Evolutionary conservation across 2,329 filamentous ascomycete species (phyloP).

Genomic region (Aspergillaceae sp.): DNA sequence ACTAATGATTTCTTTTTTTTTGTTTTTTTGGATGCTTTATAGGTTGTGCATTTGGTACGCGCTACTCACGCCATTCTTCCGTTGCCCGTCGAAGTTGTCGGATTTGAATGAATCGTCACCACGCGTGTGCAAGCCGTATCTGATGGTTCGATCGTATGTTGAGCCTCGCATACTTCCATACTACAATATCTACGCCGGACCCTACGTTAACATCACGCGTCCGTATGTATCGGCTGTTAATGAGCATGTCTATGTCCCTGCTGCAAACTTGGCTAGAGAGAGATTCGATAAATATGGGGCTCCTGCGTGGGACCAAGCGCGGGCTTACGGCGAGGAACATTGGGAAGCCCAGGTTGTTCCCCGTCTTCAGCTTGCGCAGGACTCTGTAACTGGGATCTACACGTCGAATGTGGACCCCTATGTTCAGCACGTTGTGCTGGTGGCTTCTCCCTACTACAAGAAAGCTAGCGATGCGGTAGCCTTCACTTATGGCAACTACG

Average conservation of each 20-base stretch:
- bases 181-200: conserved; percentile 73
- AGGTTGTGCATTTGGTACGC: conserved; percentile 81
- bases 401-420: conserved; percentile 63
- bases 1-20: not conserved
- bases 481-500: conserved; percentile 37
- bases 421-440: conserved; percentile 52
- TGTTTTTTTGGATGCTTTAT: not conserved
- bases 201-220: conserved; percentile 66
- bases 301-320: conserved; percentile 60
- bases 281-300: conserved; percentile 63
- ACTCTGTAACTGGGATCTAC: conserved; percentile 57
- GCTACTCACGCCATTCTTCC: conserved; percentile 69
- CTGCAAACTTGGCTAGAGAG: conserved; percentile 53
- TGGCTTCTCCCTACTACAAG: conserved; percentile 63
- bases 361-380: conserved; percentile 58
- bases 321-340: conserved; percentile 57
- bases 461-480: conserved; percentile 55
- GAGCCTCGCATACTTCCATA: conserved; percentile 74
- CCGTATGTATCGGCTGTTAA: conserved; percentile 60
- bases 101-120: conserved; percentile 63
- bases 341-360: conserved; percentile 76
- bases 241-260: conserved; percentile 58
- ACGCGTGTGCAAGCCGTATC: conserved; percentile 72
- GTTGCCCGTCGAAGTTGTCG: conserved; percentile 64
- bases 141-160: conserved; percentile 56